Evolutionary conservation across 805 yeast genomes (phyloP), one percentile per base, ranked within the genome.

Genomic region (Dipodascopsis uninucleata): DNA sequence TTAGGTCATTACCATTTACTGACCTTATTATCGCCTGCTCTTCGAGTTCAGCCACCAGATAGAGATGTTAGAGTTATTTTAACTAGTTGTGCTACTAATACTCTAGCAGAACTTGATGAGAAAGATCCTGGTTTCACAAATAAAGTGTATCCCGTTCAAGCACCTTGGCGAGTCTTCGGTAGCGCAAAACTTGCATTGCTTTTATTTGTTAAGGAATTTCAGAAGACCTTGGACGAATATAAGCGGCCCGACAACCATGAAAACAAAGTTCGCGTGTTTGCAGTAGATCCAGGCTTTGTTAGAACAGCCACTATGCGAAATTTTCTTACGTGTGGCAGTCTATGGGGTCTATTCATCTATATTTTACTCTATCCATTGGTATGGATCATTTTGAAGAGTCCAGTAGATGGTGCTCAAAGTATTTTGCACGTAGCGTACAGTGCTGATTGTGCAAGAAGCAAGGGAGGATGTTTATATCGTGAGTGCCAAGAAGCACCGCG

Each of bases 281-380:
- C 87, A 43, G 93, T 85, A 4, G 93, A 93, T 60, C 97, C 99
- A 0, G 98, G 98, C 1, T 57, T 89, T 28, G 85, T 86, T 83
- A 75, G 97, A 55, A 79, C 95, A 1, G 85, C 95, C 2, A 78
- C 94, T 21, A 81, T 90, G 31, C 78, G 93, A 55, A 74, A 96
- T 45, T 77, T 81, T 28, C 46, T 87, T 4, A 78, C 93, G 16
- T 74, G 85, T 66, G 97, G 97, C 1, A 71, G 85, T 0, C 56
- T 90, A 2, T 66, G 66, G 62, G 74, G 76, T 3, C 64, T 84
- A 28, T 49, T 88, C 3, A 7, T 86, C 0, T 81, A 90, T 59
- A 49, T 88, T 24, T 5, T 88, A 2, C 45, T 82, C 33, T 85
- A 82, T 69, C 98, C 98, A 7, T 39, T 93, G 0, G 78, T 87